Base-by-base conservation (phyloP, 2,329 filamentous ascomycete species). In the Arthrobotrys musiformis region DNA sequence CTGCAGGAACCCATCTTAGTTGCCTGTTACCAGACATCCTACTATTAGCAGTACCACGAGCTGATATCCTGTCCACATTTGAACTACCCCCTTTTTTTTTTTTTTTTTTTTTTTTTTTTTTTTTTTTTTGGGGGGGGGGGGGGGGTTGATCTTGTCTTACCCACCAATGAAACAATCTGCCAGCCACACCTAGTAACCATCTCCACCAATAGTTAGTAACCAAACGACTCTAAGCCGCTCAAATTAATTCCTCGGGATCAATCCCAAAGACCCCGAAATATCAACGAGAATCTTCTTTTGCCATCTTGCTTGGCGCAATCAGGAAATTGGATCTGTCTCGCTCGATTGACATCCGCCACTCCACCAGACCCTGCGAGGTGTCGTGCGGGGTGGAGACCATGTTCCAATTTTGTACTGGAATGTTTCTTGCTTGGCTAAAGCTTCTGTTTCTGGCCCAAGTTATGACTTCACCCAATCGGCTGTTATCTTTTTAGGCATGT, bases 1-100 rank as follows among this genome's bases (percentile, higher is more conserved):
- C 63, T 69, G 70, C 70, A 75, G 70, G 70, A 75, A 75, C 70
- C 63, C 63, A 75, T 61, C 42, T 40, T 30, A 30, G n/a, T n/a
- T n/a, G n/a, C n/a, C n/a, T n/a, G n/a, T n/a, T n/a, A n/a, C n/a
- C n/a, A n/a, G n/a, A n/a, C n/a, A n/a, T n/a, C n/a, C n/a, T n/a
- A n/a, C n/a, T n/a, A n/a, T n/a, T n/a, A n/a, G n/a, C n/a, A n/a
- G n/a, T n/a, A n/a, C n/a, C n/a, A n/a, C n/a, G n/a, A n/a, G n/a
- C 42, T 24, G 35, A 4, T 42, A 40, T n/a, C 2, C 2, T n/a
- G 13, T 40, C 17, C 40, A 7, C 11, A 26, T 30, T 30, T 28
- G 42, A 7, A 46, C 6, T 26, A 17, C n/a, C 28, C 22, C 19
- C 33, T 17, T 46, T 37, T 54, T 52, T 66, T 22, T 42, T 37